A percentile compares a stretch with the other conserved stretches of the same genome.
Conservation (phyloP, 2,329 filamentous ascomycete species). For the Fusarium succisae region DNA sequence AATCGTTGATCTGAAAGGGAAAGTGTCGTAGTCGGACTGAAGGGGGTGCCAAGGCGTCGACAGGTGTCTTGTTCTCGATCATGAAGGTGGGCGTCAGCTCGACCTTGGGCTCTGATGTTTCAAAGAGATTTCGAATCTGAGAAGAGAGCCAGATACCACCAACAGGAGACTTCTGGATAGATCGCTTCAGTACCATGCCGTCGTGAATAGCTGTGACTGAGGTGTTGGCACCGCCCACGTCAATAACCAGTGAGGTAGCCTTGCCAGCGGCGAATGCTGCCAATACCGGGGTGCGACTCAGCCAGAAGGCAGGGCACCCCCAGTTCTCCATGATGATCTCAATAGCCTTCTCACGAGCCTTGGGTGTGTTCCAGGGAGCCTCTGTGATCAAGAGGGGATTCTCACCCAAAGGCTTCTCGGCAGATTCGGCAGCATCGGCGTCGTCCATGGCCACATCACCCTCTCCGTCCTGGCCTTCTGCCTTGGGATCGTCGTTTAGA, state of each 20-base stretch:
- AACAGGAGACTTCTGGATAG: slow-evolving; percentile 83
- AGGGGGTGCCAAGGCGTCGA: slow-evolving; percentile 84
- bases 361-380: slow-evolving; percentile 88
- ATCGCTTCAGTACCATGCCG: slow-evolving; percentile 92
- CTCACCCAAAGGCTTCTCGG: slow-evolving; percentile 86
- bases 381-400: slow-evolving; percentile 94
- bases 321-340: slow-evolving; percentile 98
- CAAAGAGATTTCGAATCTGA: slow-evolving; percentile 85
- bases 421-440: slow-evolving; percentile 47
- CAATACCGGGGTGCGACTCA: slow-evolving; percentile 88
- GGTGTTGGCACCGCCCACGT: slow-evolving; percentile 88
- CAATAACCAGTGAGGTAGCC: slow-evolving; percentile 89
- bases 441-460: slow-evolving; percentile 70
- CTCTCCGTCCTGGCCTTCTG: slow-evolving; percentile 67
- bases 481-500: slow-evolving; percentile 73
- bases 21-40: slow-evolving; percentile 81
- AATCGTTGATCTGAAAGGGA: slow-evolving; percentile 66
- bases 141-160: slow-evolving; percentile 91
- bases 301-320: slow-evolving; percentile 94
- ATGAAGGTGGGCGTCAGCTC: slow-evolving; percentile 86
- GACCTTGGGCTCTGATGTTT: slow-evolving; percentile 72
- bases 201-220: slow-evolving; percentile 93
- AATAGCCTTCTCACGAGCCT: slow-evolving; percentile 91
- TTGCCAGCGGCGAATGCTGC: slow-evolving; percentile 93
- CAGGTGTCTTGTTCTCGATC: slow-evolving; percentile 85